phyloP scores from a whole-genome alignment of 2,329 filamentous ascomycete genomes.

The Zarea fungicola region DNA sequence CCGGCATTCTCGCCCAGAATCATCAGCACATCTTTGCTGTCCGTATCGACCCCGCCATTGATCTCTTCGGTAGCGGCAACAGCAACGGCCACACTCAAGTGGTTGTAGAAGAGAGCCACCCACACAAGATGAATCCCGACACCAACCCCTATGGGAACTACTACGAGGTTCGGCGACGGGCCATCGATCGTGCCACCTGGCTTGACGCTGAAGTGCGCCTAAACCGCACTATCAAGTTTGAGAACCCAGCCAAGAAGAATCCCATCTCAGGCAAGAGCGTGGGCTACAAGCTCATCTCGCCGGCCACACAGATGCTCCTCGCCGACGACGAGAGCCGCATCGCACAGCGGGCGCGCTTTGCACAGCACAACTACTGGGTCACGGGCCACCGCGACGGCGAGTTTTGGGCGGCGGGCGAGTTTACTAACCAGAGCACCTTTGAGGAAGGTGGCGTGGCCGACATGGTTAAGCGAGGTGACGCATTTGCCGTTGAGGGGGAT shows the following conservation, averaged over 20 bases:
- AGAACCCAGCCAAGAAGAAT: slow-evolving; percentile 42
- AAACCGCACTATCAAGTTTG: slow-evolving; percentile 46
- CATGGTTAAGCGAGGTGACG: slow-evolving; percentile 43
- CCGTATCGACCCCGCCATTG: slow-evolving; percentile 60
- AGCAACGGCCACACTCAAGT: slow-evolving; percentile 47
- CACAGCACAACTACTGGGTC: slow-evolving; percentile 43
- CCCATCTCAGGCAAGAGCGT: slow-evolving; percentile 43
- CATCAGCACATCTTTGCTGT: slow-evolving; percentile 66
- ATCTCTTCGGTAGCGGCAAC: slow-evolving; percentile 34
- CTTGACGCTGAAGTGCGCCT: slow-evolving; percentile 49
- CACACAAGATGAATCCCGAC: slow-evolving; percentile 36
- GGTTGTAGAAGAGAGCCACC: slow-evolving; percentile 33
- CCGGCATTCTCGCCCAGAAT: slow-evolving; percentile 61
- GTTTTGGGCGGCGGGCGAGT: slow-evolving; percentile 46
- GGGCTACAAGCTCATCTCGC: slow-evolving; percentile 44
- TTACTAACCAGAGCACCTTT: slow-evolving; percentile 43
- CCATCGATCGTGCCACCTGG: slow-evolving; percentile 40
- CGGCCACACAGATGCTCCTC: slow-evolving; percentile 41
- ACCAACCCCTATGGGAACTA: slow-evolving; percentile 58
- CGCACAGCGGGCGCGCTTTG: slow-evolving; percentile 39
- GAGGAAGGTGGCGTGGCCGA: slow-evolving; percentile 40
- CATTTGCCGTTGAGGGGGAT: slow-evolving; percentile 36
- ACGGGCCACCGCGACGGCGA: slow-evolving; percentile 45
- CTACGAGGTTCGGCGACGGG: slow-evolving; percentile 48
- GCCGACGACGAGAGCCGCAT: slow-evolving; percentile 40